Conservation (phyloP, 2,329 filamentous ascomycete species). For the Pseudogymnoascus sp. region DNA sequence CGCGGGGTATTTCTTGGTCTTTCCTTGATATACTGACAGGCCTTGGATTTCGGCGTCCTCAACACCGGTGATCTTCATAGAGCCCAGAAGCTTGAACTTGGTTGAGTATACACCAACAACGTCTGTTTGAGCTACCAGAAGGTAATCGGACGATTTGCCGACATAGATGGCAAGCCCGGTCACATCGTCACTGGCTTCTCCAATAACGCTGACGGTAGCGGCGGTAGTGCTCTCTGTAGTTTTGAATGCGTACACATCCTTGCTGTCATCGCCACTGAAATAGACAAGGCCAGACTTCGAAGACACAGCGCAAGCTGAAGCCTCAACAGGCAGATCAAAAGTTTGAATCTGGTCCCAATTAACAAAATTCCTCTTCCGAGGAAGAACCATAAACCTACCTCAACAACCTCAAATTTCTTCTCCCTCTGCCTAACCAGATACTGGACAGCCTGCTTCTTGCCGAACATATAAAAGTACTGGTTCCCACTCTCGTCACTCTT, state of each 20-base stretch:
- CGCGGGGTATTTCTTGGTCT: not conserved
- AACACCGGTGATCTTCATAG: conserved; percentile 27
- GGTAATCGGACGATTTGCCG: conserved; percentile 31
- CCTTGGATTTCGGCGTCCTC: not conserved
- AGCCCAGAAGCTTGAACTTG: conserved; percentile 32
- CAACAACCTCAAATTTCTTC: conserved; percentile 8
- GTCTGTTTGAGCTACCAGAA: conserved; percentile 37
- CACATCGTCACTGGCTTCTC: conserved; percentile 33
- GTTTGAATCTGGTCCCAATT: conserved; percentile 40
- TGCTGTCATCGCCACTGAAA: conserved; percentile 35
- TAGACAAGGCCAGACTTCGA: conserved; percentile 33
- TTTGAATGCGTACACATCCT: conserved; percentile 33
- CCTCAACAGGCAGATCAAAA: conserved; percentile 37
- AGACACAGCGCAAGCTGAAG: conserved; percentile 38
- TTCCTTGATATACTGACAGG: not conserved
- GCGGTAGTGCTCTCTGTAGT: conserved; percentile 34
- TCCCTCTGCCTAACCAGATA: conserved; percentile 32
- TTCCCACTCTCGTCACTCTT: conserved; percentile 34
- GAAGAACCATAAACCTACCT: not conserved
- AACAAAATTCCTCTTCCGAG: conserved; percentile 14
- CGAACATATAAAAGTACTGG: conserved; percentile 41
- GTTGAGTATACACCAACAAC: conserved; percentile 35
- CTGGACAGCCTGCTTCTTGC: conserved; percentile 36
- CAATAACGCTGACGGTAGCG: conserved; percentile 33
- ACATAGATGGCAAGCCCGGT: conserved; percentile 39